Percentiles rank a stretch among this genome's conserved stretches.
Evolutionary conservation across 768 basidiomycete genomes (phyloP).

Genomic region (Clathrus columnatus): DNA sequence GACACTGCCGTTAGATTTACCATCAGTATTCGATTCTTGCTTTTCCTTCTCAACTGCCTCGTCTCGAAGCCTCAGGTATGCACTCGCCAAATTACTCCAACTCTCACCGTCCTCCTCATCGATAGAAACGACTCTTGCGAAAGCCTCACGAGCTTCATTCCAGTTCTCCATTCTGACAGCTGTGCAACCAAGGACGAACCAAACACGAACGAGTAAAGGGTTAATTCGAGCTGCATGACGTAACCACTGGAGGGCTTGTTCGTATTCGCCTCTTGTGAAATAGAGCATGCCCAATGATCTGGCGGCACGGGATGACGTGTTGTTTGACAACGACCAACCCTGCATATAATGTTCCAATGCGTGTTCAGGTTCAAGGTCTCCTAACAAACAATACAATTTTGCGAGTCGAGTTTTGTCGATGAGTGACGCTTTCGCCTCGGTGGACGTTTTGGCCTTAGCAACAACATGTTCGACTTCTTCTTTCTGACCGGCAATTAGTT

Average conservation of each 20-base stretch:
- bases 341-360: constrained; percentile 67
- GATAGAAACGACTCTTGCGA: constrained; percentile 76
- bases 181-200: constrained; percentile 96
- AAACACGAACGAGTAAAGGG: constrained; percentile 76
- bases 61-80: constrained; percentile 78
- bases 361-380: constrained; percentile 74
- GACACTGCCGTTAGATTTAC: not conserved
- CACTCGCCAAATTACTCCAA: constrained; percentile 95
- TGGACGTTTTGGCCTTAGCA: constrained; percentile 45
- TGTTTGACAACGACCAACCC: constrained; percentile 77
- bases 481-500: constrained; percentile 75
- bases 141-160: constrained; percentile 76
- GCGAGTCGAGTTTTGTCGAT: constrained; percentile 70
- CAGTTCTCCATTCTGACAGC: constrained; percentile 76
- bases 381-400: constrained; percentile 91
- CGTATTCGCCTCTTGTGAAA: constrained; percentile 60
- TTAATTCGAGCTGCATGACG: constrained; percentile 77
- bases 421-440: constrained; percentile 31
- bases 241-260: constrained; percentile 55
- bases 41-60: constrained; percentile 23
- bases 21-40: constrained; percentile 8
- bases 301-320: constrained; percentile 84
- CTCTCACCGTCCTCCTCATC: constrained; percentile 97
- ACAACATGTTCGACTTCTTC: constrained; percentile 73
- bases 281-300: constrained; percentile 82